Evolutionary conservation across 164 flowering plant genomes (phyloP).

Genomic region (Aristolochia contorta): DNA sequence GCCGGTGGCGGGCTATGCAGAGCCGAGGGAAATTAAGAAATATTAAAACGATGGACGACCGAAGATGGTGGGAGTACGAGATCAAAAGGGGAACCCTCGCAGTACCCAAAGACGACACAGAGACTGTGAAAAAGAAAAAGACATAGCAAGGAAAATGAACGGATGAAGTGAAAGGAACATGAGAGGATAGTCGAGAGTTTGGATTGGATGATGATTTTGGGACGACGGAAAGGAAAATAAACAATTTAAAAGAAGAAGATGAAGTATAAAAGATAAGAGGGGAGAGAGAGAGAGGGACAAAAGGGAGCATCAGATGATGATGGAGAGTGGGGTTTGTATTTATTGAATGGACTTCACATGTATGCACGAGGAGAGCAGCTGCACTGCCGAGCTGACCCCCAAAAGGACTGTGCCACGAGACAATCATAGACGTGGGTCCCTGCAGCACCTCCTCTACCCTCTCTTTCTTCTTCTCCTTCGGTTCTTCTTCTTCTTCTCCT

Average conservation of each 20-base stretch:
- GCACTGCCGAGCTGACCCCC: conserved; percentile 17
- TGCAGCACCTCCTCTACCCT: conserved; percentile 1
- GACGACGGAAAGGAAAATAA: neutral
- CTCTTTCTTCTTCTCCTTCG: neutral
- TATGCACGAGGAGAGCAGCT: conserved; percentile 45
- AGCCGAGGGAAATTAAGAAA: too few relatives aligned
- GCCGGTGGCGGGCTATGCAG: neutral
- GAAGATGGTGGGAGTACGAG: neutral
- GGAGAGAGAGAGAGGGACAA: conserved; percentile 13
- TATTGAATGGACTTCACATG: conserved; percentile 49
- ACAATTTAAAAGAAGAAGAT: neutral
- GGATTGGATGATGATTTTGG: conserved; percentile 19
- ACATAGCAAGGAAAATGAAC: neutral
- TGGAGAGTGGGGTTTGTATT: conserved; percentile 33
- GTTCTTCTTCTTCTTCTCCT: neutral
- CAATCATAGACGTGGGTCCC: conserved; percentile 43
- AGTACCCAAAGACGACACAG: too few relatives aligned
- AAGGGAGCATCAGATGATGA: conserved; percentile 26
- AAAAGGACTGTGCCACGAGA: conserved; percentile 23
- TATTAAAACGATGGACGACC: too few relatives aligned
- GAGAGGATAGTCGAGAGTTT: conserved; percentile 21
- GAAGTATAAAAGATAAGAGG: conserved; percentile 8
- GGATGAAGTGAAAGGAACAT: conserved; percentile 28
- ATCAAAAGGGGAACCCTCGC: conserved; percentile 4
- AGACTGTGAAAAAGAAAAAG: neutral